phyloP scores from a whole-genome alignment of 1,284 basidiomycete species.

The Cryptococcus sp. region DNA sequence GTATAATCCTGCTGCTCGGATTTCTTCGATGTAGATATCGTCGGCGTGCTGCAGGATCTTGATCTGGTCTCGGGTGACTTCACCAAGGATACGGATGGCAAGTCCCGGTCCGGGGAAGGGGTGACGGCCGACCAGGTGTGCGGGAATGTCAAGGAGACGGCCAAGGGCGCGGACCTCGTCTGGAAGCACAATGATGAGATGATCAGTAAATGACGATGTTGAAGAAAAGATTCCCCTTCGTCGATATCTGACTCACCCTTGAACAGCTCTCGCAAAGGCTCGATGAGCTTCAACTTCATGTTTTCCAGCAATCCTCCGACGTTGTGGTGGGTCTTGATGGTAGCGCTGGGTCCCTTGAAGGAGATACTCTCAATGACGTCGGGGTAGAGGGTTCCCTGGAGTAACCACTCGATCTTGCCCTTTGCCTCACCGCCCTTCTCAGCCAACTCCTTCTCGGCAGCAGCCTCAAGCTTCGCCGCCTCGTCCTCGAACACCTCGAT shows the following conservation, averaged over 20 bases:
- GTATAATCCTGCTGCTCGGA: conserved; percentile 87
- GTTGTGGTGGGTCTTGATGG: conserved; percentile 99
- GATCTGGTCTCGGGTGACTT: conserved; percentile 91
- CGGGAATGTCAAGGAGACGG: conserved; percentile 85
- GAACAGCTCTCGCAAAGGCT: conserved; percentile 96
- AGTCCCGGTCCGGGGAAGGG: conserved; percentile 99
- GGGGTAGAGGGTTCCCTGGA: conserved; percentile 98
- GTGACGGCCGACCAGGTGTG: conserved; percentile 90
- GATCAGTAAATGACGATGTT: no score
- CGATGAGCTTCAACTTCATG: conserved; percentile 99
- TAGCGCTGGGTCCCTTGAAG: conserved; percentile 98
- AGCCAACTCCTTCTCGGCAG: conserved; percentile 69
- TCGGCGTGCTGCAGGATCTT: conserved; percentile 93
- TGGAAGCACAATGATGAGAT: conserved; percentile 41
- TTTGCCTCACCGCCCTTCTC: conserved; percentile 69
- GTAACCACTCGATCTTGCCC: conserved; percentile 92
- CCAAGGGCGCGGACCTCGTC: conserved; percentile 97
- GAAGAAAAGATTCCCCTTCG: background rate
- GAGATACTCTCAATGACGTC: conserved; percentile 99
- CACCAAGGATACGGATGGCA: conserved; percentile 97
- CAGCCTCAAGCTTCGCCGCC: conserved; percentile 83
- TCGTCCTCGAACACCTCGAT: conserved; percentile 97
- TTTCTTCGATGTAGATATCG: conserved; percentile 97
- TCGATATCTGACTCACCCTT: conserved; percentile 66
- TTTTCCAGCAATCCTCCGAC: conserved; percentile 94